Evolutionary conservation across 2,329 filamentous ascomycete genomes (phyloP), one percentile per base, ranked within the genome.

Genomic region (Paecilomyces dactylethromorphus): DNA sequence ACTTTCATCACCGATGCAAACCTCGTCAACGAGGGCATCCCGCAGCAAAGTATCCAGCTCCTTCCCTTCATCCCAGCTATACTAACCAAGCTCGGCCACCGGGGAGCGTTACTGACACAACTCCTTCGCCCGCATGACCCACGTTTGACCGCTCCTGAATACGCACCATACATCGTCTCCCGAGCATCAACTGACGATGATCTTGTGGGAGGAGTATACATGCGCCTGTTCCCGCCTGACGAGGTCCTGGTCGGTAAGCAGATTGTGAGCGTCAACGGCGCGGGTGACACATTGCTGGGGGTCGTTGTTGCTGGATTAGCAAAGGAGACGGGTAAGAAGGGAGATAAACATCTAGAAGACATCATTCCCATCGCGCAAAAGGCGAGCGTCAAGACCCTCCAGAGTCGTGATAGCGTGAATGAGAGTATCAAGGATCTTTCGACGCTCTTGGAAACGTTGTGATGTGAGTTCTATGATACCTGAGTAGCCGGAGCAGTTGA

Each of bases 231-330:
- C 71, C 85, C 89, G 0, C 80, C 89, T 0, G 84, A 83, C 0
- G 86, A 89, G 69, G 76, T 79, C 15, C 81, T 96, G 5, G 59
- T 66, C 1, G 73, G 78, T 0, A 76, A 82, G 21, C 85, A 94
- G 26, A 81, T 96, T 1, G 86, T 93, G 1, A 96, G 91, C 53
- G 93, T 97, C 10, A 97, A 97, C 71, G 94, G 93, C 0, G 92
- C 91, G 1, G 94, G 94, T 0, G 94, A 99, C 74, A 97, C 94
- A 0, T 92, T 97, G 71, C 79, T 95, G 8, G 94, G 93, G 0
- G 88, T 92, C 13, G 66, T 97, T 58, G 79, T 96, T n/a, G 88
- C 91, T 1, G 91, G 90, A 0, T 71, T 97, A 64, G 86, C 87
- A 0, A 83, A 81, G 66, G 81, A 80, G 2, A 76, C 76, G 21